Base-by-base conservation (phyloP, 805 yeast species). In the Starmera dryadoides region DNA sequence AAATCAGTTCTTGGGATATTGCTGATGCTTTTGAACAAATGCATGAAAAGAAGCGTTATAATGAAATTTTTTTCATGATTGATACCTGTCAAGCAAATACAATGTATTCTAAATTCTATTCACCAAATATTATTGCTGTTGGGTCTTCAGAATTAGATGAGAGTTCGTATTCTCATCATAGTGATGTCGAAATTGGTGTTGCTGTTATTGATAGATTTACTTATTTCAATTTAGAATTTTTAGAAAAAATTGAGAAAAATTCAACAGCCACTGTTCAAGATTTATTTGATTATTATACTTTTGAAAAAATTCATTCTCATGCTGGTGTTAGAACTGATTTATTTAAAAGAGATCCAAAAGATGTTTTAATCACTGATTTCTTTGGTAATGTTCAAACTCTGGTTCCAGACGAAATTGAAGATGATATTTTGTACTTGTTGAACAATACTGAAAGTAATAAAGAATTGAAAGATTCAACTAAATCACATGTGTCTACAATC, bases 11-110 rank as follows among this genome's bases (percentile, higher is more conserved):
- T 9, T 82, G 86, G 64, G 99, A 93, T 62, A 75, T 93, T 44
- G 98, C 98, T 2, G 96, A 93, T 63, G 98, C 98, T 3, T 86
- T 93, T 64, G 94, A 78, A 38, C 97, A 93, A 59, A 93, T 93
- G 98, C 78, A 86, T 65, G 96, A 91, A 58, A 89, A 89, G 75
- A 84, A 85, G 50, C 72, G 98, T 40, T 93, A 93, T 66, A 88
- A 89, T 51, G 98, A 93, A 66, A 85, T 93, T 26, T 79, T 93
- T 56, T 93, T 93, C 63, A 93, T 93, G 98, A 84, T 93, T 47
- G 99, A 93, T 60, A 93, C 99, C 0, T 93, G 99, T 57, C 98
- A 93, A 67, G 98, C 98, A 20, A 93, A 91, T 62, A 87, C 98
- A 14, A 91, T 93, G 98, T 93, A 84, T 63, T 81, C 94, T 41